phyloP scores from a whole-genome alignment of 352 stramenopile species.

The Pythium dissimile region DNA sequence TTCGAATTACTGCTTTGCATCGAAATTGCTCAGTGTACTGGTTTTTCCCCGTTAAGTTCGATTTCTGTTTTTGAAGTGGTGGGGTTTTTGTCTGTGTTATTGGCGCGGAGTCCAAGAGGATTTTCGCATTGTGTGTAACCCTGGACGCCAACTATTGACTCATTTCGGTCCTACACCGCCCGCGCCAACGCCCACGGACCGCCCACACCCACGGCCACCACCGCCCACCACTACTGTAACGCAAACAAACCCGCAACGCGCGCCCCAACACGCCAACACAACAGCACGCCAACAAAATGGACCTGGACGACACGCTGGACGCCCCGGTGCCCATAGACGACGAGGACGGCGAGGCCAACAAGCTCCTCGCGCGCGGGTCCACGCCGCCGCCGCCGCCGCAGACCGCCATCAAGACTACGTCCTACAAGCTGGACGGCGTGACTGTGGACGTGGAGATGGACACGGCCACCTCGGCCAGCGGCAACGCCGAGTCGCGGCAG shows the following conservation, averaged over 20 bases:
- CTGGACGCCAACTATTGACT: too few relatives aligned
- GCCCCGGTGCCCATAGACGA: constrained; percentile 17
- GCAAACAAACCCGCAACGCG: too few relatives aligned
- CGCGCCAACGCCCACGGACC: too few relatives aligned
- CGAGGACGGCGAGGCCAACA: constrained; percentile 20
- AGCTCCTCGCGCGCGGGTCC: not conserved
- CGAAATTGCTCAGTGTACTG: not conserved
- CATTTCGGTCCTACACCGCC: too few relatives aligned
- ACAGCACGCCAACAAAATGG: not conserved
- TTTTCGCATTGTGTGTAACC: too few relatives aligned
- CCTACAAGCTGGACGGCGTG: constrained; percentile 33
- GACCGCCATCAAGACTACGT: constrained; percentile 12
- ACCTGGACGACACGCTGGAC: constrained; percentile 22
- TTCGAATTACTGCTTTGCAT: too few relatives aligned
- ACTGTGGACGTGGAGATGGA: constrained; percentile 37
- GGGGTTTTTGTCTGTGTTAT: not conserved
- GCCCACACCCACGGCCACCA: not conserved
- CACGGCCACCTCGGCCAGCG: constrained; percentile 11
- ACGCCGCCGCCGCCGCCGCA: not conserved
- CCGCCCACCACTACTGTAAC: not conserved
- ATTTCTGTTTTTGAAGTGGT: constrained; percentile 3
- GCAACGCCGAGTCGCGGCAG: constrained; percentile 54
- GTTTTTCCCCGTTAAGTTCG: not conserved
- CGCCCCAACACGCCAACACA: too few relatives aligned
- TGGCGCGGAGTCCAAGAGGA: not conserved